Percentiles rank a stretch among this genome's conserved stretches.
These are phyloP conservation scores for Globisporangium orthogonon DNA, from an alignment of 352 stramenopile genomes.

Conservation along the genomic window DNA sequence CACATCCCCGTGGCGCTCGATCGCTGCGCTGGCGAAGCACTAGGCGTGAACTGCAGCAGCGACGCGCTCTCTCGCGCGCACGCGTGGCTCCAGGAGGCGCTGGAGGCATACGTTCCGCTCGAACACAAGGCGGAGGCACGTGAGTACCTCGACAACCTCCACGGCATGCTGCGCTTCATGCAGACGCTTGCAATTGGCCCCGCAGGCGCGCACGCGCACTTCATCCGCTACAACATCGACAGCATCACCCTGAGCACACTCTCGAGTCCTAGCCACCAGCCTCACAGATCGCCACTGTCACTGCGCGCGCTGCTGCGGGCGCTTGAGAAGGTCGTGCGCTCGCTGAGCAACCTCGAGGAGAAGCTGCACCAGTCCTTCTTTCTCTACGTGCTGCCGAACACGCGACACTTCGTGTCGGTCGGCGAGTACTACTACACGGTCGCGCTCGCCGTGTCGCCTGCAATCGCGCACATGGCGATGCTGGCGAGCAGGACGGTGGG, in stretches of 20 bases:
- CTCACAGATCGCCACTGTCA: constrained; percentile 15
- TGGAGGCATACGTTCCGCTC: constrained; percentile 3
- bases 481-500: constrained; percentile 41
- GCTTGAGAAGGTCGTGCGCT: constrained; percentile 62
- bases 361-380: constrained; percentile 89
- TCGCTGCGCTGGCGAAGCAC: constrained; percentile 21
- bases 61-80: constrained; percentile 11
- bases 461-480: constrained; percentile 53
- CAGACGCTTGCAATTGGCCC: constrained; percentile 53
- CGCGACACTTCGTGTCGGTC: constrained; percentile 75
- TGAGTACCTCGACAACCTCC: constrained; percentile 49
- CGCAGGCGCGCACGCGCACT: constrained; percentile 62
- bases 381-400: constrained; percentile 75
- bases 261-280: constrained; percentile 2
- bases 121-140: constrained; percentile 16
- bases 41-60: neutral
- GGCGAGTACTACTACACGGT: constrained; percentile 85
- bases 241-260: constrained; percentile 55
- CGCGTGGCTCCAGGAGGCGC: neutral
- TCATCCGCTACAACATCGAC: constrained; percentile 86
- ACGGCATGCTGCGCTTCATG: constrained; percentile 81
- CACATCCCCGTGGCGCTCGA: constrained; percentile 46
- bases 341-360: constrained; percentile 84
- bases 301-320: constrained; percentile 38
- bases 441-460: constrained; percentile 56